phyloP scores from a whole-genome alignment of 305 asterid genomes.

The Fraxinus paxiana region DNA sequence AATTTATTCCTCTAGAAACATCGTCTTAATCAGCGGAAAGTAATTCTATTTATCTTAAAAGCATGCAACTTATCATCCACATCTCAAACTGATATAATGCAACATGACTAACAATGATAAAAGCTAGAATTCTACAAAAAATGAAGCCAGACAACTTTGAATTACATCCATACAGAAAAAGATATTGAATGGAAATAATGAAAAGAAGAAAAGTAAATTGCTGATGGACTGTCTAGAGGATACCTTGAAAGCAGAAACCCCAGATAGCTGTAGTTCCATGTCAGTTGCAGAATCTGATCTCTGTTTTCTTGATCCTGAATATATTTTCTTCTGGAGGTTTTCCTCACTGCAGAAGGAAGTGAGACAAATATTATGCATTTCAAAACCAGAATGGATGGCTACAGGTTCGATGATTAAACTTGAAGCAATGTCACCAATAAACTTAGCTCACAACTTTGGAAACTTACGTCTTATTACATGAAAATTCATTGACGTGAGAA shows the following conservation, averaged over 20 bases:
- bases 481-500: background rate
- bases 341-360: slow-evolving; percentile 26
- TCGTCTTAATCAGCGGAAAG: background rate
- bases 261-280: slow-evolving; percentile 12
- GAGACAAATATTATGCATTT: background rate
- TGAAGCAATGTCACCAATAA: slow-evolving; percentile 18
- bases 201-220: background rate
- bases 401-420: background rate
- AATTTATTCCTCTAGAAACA: background rate
- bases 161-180: background rate
- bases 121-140: background rate
- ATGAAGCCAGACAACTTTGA: background rate
- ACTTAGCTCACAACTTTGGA: background rate
- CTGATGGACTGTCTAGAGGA: slow-evolving; percentile 1
- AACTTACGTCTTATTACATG: slow-evolving; percentile 10
- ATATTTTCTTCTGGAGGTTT: background rate
- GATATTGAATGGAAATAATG: background rate
- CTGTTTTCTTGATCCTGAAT: slow-evolving; percentile 14
- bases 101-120: background rate
- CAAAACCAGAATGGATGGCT: background rate
- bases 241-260: slow-evolving; percentile 21
- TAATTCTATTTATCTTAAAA: background rate
- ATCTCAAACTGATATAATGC: background rate
- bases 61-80: background rate
- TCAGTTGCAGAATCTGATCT: background rate